Base-by-base conservation (phyloP, 345 rosid species). In the Pugionium cornutum region DNA sequence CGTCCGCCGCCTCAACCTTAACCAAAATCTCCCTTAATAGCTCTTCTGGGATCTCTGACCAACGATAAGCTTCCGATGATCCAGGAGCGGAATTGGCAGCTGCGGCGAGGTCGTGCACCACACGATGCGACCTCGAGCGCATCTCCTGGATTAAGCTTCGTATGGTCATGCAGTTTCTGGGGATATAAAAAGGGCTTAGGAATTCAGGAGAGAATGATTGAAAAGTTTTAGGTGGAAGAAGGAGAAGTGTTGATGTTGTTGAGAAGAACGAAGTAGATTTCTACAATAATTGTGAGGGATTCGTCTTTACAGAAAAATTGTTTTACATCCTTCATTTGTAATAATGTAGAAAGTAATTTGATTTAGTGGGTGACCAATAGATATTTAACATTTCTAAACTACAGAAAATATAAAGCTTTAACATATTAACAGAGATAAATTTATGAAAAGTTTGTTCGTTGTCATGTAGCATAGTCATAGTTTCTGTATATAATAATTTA, bases 21-120 rank as follows among this genome's bases (percentile, higher is more conserved):
- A 67, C 57, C 5, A 92, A 72, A 40, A 87, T 80, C 76, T 87
- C 98, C 11, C 89, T 76, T 7, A 92, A 32, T 4, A 92, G 79
- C 83, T 92, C 98, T 5, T 66, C 89, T 0, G 98, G 98, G 70
- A 92, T 64, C 64, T 79, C 79, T 7, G 87, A 84, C 98, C 98
- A 92, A 73, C 75, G 70, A 70, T 81, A 64, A 37, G 67, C 54
- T 41, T 57, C 58, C 35, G 40, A 71, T 61, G 8, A 58, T 2
- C 36, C 69, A 41, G 70, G 5, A 66, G 75, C 29, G 18, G 66
- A 52, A 49, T 50, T 51, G 48, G 48, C 36, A 5, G 59, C 53
- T 32, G 59, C 72, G 26, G 83, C 69, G 57, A 76, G 68, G 48
- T 76, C 88, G 69, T 83, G 86, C 40, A 83, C 86, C 66, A 83